These are phyloP conservation scores for Jatropha podagrica DNA, from an alignment of 441 rosid species.

Conservation along the genomic window DNA sequence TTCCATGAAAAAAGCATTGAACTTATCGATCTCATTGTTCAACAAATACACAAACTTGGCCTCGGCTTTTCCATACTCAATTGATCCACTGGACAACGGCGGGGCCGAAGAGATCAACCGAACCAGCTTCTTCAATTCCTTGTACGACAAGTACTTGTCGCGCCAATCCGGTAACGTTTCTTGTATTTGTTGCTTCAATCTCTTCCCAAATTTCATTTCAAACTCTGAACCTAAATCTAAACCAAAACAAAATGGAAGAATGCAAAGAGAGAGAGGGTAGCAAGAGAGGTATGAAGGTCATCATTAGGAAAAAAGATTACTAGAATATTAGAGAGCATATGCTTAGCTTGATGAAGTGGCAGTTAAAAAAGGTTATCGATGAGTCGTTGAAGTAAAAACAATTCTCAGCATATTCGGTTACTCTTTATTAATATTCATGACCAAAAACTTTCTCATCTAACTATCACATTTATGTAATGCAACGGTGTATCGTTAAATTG, in stretches of 20 bases:
- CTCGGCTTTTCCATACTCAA: slow-evolving; percentile 32
- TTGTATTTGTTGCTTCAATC: slow-evolving; percentile 67
- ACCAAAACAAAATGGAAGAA: background rate
- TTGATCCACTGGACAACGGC: slow-evolving; percentile 19
- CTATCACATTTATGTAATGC: slow-evolving; percentile 8
- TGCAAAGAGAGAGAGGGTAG: background rate
- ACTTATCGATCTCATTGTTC: slow-evolving; percentile 79
- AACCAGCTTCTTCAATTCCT: slow-evolving; percentile 76
- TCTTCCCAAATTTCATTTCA: slow-evolving; percentile 78
- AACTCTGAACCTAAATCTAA: background rate
- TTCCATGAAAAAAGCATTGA: slow-evolving; percentile 75
- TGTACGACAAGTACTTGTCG: slow-evolving; percentile 68
- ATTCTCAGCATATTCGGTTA: slow-evolving; percentile 54
- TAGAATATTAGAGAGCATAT: slow-evolving; percentile 61
- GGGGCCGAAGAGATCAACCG: slow-evolving; percentile 44
- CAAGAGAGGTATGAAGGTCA: background rate
- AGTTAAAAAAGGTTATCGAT: slow-evolving; percentile 27
- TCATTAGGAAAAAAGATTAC: slow-evolving; percentile 9
- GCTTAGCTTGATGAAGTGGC: slow-evolving; percentile 62
- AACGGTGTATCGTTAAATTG: background rate
- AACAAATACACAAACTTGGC: slow-evolving; percentile 55
- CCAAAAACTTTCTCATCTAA: background rate
- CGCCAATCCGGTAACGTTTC: slow-evolving; percentile 82
- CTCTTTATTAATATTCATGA: slow-evolving; percentile 16
- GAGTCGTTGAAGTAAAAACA: slow-evolving; percentile 39